Percentiles rank a stretch among this genome's conserved stretches.
Conservation (phyloP, 805 yeast genomes). For the Cyberlindnera samutprakarnensis region DNA sequence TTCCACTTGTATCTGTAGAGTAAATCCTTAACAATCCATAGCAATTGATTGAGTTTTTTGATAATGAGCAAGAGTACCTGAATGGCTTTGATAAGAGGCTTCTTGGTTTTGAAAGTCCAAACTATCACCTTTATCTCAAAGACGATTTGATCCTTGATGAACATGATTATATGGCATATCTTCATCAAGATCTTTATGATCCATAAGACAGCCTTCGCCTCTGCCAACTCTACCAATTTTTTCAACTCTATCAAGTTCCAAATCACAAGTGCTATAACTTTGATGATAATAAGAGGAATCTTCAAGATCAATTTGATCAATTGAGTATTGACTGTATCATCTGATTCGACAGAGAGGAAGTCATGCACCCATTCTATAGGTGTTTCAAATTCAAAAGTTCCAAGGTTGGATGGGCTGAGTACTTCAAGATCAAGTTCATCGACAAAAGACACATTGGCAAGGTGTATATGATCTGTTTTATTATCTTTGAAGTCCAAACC, state of each 20-base stretch:
- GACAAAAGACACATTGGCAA: constrained; percentile 1
- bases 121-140: constrained; percentile 7
- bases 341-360: background rate
- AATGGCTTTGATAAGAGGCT: constrained; percentile 9
- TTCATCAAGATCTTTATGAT: constrained; percentile 9
- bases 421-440: background rate
- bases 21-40: constrained; percentile 17
- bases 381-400: background rate
- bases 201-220: constrained; percentile 8
- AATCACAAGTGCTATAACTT: constrained; percentile 9
- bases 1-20: constrained; percentile 19
- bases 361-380: background rate
- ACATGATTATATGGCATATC: constrained; percentile 7
- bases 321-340: constrained; percentile 5
- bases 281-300: constrained; percentile 12
- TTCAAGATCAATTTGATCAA: constrained; percentile 6
- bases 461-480: constrained; percentile 6
- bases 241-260: constrained; percentile 15
- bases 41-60: constrained; percentile 12
- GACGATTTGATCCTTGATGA: constrained; percentile 9
- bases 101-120: constrained; percentile 10
- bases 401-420: too few relatives aligned
- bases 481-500: background rate
- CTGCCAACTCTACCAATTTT: constrained; percentile 14
- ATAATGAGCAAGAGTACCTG: constrained; percentile 9